These are phyloP conservation scores for Saccharomycopsis babjevae DNA, from an alignment of 805 yeast genomes.

Conservation along the genomic window DNA sequence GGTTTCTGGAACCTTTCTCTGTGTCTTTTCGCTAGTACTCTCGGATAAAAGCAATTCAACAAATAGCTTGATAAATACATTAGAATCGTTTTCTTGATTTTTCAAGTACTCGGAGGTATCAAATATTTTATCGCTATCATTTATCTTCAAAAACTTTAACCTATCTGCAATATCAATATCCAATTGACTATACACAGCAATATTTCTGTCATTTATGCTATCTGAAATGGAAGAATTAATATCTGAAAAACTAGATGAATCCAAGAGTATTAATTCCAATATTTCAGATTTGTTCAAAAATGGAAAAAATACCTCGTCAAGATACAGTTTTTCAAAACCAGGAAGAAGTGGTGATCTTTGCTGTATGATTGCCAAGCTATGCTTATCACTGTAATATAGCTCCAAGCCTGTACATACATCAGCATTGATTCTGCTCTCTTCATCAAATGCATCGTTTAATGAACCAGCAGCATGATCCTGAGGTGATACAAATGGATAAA, in stretches of 20 bases:
- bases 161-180: constrained; percentile 7
- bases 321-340: constrained; percentile 40
- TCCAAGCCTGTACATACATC: constrained; percentile 58
- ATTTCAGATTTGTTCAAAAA: constrained; percentile 35
- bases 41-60: neutral
- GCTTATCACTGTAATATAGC: constrained; percentile 37
- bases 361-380: constrained; percentile 51
- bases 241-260: constrained; percentile 33
- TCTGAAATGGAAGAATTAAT: constrained; percentile 17
- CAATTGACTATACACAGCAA: constrained; percentile 5
- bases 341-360: constrained; percentile 82
- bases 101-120: neutral
- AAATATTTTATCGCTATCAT: neutral
- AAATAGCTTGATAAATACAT: neutral
- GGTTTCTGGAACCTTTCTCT: neutral
- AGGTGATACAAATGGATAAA: constrained; percentile 83
- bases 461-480: constrained; percentile 35
- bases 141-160: constrained; percentile 18
- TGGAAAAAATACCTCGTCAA: constrained; percentile 40
- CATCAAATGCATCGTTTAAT: constrained; percentile 7
- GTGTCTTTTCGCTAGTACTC: neutral
- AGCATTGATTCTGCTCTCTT: constrained; percentile 5
- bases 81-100: neutral
- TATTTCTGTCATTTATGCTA: constrained; percentile 1
- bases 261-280: constrained; percentile 43